These are phyloP conservation scores for Lentinula novae-zelandiae DNA, from an alignment of 1,284 basidiomycete genomes.

Conservation along the genomic window DNA sequence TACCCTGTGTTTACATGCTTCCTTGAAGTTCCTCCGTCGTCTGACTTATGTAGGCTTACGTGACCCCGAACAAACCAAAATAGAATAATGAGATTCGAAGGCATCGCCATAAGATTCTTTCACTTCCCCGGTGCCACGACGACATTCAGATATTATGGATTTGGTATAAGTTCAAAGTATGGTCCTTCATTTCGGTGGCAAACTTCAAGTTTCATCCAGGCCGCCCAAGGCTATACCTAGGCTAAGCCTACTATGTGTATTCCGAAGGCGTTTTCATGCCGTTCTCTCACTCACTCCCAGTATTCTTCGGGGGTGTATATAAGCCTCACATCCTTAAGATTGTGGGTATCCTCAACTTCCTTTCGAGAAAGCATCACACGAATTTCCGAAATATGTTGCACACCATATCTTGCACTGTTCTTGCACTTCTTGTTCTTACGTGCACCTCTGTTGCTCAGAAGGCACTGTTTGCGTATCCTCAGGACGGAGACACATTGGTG, in stretches of 20 bases:
- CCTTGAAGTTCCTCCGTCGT: no score
- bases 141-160: neutral
- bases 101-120: neutral
- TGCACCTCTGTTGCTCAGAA: neutral
- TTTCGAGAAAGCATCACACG: neutral
- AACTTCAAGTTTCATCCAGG: neutral
- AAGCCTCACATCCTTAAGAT: neutral
- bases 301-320: neutral
- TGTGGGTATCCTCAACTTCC: neutral
- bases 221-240: neutral
- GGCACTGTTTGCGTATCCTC: slow-evolving; percentile 3
- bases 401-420: neutral
- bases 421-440: neutral
- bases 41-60: no score
- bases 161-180: no score
- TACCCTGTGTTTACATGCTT: no score
- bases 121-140: neutral
- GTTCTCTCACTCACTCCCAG: neutral
- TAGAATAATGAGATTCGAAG: no score
- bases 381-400: neutral
- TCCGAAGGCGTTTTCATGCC: neutral
- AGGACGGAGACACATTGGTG: neutral
- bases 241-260: neutral
- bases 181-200: no score
- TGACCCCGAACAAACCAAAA: no score